A percentile compares a stretch with the other conserved stretches of the same genome.
Conservation (phyloP, 1,139 yeast genomes). For the Candida sanyaensis region DNA sequence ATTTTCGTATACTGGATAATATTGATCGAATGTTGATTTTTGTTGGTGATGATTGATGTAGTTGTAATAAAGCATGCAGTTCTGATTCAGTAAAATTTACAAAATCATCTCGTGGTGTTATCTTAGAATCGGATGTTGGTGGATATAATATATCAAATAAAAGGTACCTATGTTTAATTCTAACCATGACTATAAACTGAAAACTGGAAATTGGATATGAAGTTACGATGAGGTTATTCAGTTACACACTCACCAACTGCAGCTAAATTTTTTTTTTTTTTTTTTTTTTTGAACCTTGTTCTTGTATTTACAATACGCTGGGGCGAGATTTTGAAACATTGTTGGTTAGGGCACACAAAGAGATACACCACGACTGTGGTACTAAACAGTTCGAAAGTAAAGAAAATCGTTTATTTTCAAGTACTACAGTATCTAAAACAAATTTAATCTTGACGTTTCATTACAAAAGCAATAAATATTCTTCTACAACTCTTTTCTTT, state of each 20-base stretch:
- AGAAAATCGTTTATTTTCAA: not conserved
- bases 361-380: too few species aligned
- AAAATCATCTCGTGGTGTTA: conserved; percentile 19
- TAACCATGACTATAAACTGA: conserved; percentile 57
- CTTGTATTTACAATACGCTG: too few species aligned
- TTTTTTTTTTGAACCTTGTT: too few species aligned
- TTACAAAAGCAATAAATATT: not conserved
- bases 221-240: too few species aligned
- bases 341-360: too few species aligned
- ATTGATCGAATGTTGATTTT: conserved; percentile 47
- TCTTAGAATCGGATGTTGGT: conserved; percentile 20
- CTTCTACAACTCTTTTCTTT: not conserved
- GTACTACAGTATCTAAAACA: not conserved
- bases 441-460: conserved; percentile 17
- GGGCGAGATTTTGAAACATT: too few species aligned
- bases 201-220: too few species aligned
- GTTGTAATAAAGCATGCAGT: conserved; percentile 39
- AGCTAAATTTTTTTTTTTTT: not conserved
- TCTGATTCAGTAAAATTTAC: conserved; percentile 26
- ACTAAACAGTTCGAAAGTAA: too few species aligned
- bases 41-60: conserved; percentile 53
- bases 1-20: conserved; percentile 53
- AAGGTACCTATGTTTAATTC: conserved; percentile 82
- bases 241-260: too few species aligned
- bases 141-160: conserved; percentile 80